phyloP scores from a whole-genome alignment of 2,329 filamentous ascomycete genomes.

The Pochonia chlamydosporia region DNA sequence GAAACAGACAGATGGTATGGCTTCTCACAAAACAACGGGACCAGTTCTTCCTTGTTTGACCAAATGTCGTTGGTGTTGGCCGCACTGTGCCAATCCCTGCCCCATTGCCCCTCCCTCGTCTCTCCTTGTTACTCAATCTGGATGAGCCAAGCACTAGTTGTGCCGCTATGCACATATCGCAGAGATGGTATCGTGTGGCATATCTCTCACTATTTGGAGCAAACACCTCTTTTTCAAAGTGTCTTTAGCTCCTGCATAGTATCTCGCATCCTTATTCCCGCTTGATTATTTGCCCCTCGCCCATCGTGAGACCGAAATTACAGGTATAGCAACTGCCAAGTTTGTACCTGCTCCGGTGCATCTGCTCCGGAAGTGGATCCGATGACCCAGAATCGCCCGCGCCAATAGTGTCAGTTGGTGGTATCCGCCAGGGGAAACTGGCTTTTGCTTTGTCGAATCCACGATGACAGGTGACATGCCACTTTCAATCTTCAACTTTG shows the following conservation, averaged over 20 bases:
- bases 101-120: neutral
- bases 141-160: neutral
- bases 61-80: neutral
- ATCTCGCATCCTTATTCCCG: no score
- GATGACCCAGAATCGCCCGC: neutral
- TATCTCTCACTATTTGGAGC: no score
- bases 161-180: no score
- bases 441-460: neutral
- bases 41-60: no score
- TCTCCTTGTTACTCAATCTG: neutral
- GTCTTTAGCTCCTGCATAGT: no score
- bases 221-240: no score
- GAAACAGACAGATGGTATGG: no score
- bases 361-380: slow-evolving; percentile 3
- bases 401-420: neutral
- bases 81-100: neutral
- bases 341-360: neutral
- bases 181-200: no score
- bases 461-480: neutral
- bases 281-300: no score
- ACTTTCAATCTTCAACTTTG: no score
- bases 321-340: neutral
- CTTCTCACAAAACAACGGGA: no score
- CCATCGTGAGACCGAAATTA: no score
- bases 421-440: neutral